Conservation (phyloP, 495 filamentous ascomycete species). For the Podospora pseudocomata region DNA sequence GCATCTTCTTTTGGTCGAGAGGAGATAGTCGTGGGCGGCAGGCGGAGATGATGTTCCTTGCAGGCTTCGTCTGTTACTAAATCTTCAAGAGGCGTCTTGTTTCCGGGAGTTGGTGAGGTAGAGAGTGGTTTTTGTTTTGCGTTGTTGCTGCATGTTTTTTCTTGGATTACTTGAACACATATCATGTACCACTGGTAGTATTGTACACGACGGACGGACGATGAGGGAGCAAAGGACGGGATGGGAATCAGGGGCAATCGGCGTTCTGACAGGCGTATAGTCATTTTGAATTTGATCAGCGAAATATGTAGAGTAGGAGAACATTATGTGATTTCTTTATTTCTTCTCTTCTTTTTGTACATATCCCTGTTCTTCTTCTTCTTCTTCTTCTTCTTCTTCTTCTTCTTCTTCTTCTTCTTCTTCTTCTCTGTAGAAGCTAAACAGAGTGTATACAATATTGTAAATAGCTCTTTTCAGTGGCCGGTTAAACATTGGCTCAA, state of each 20-base stretch:
- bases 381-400: constrained; percentile 4
- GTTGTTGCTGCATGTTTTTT: constrained; percentile 13
- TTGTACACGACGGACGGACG: not conserved
- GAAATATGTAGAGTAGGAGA: not conserved
- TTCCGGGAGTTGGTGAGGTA: not conserved
- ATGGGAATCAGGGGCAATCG: not conserved
- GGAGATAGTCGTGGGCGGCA: constrained; percentile 50
- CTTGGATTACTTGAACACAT: constrained; percentile 6
- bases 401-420: constrained; percentile 4
- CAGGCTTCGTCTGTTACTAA: not conserved
- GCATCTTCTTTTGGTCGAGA: constrained; percentile 92
- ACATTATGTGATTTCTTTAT: constrained; percentile 14
- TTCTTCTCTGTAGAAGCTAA: not conserved
- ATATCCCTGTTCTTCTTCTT: constrained; percentile 4
- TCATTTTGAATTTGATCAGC: not conserved
- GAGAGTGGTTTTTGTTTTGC: not conserved
- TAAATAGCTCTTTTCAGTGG: not conserved
- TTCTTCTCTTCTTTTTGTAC: constrained; percentile 1
- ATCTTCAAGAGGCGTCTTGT: not conserved
- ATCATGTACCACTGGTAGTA: not conserved
- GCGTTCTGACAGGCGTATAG: not conserved
- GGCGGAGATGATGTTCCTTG: not conserved
- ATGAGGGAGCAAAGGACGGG: not conserved
- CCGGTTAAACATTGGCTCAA: not conserved
- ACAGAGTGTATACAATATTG: not conserved